A percentile compares a stretch with the other conserved stretches of the same genome.
Conservation (phyloP, 2,329 filamentous ascomycete species). For the Calonectria hawksworthii region DNA sequence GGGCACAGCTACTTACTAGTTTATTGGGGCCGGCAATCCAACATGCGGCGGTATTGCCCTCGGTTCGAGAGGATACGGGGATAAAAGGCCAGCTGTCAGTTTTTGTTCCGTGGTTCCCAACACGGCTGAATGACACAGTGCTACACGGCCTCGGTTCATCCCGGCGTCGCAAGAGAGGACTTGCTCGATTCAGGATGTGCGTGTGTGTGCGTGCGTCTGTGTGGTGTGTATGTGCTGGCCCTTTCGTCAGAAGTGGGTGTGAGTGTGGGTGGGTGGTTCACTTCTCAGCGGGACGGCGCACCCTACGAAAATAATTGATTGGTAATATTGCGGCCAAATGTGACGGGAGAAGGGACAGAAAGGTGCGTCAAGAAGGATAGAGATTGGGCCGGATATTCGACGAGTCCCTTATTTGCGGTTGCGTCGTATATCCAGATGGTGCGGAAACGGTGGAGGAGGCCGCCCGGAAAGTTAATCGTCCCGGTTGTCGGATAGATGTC, state of each 20-base stretch:
- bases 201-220: conserved; percentile 2
- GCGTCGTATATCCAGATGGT: background rate
- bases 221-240: conserved; percentile 14
- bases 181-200: conserved; percentile 11
- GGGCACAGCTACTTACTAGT: background rate
- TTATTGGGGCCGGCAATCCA: background rate
- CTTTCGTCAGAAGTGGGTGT: conserved; percentile 21
- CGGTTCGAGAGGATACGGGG: background rate
- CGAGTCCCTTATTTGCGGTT: conserved; percentile 5
- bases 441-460: conserved; percentile 18
- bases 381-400: conserved; percentile 26
- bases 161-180: background rate
- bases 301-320: conserved; percentile 29
- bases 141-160: background rate
- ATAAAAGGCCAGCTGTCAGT: background rate
- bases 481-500: background rate
- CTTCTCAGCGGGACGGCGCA: conserved; percentile 24
- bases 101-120: conserved; percentile 4
- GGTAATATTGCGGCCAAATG: conserved; percentile 29
- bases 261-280: conserved; percentile 13
- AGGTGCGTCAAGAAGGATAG: conserved; percentile 7
- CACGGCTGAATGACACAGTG: conserved; percentile 17
- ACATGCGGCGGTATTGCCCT: background rate
- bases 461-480: conserved; percentile 9
- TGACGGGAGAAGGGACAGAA: conserved; percentile 32